Base-by-base conservation (phyloP, 139 green algal genomes). In the Picochlorum sp. region DNA sequence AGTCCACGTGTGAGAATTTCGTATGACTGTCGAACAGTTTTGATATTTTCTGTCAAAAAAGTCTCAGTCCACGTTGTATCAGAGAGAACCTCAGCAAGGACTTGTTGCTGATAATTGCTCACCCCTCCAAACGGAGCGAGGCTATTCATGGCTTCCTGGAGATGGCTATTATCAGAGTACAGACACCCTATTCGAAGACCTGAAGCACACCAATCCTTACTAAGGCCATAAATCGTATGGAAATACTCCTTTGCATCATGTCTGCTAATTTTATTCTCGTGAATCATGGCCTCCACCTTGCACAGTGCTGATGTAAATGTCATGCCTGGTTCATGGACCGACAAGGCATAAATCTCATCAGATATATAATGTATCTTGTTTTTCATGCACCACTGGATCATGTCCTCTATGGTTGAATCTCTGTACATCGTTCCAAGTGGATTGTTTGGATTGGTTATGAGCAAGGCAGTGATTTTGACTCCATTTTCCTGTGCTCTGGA, bases 321-420 rank as follows among this genome's bases (percentile, higher is more conserved):
- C 3, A 63, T 11, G 31, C 28, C 37, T 1, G 62, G 52, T 67
- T 78, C 65, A 55, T 77, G 88, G 8, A 91, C 67, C 4, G 70
- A 82, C 30, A 82, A 76, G 16, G 75, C 85, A 70, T 92, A 92
- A 45, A 92, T 81, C 69, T 92, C 85, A 45, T 92, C 85, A 60
- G 80, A 87, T 70, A 92, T 62, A 38, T 81, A 64, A 66, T 92
- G 85, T 30, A 88, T 59, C 4, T 64, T 51, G 6, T 74, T 70
- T 26, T 66, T 4, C 20, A 87, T 56, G 66, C 78, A 84, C 85
- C 85, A 92, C 2, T 28, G 15, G 30, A 90, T 23, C 61, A 84
- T 81, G 21, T 74, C 70, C 2, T 47, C 13, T 10, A 92, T 30
- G 10, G 73, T 66, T 11, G 63, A 55, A 4, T 59, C 23, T 1